A percentile compares a stretch with the other conserved stretches of the same genome.
phyloP scores from a whole-genome alignment of 2,329 filamentous ascomycete species.

The Aspergillus carbonarius region DNA sequence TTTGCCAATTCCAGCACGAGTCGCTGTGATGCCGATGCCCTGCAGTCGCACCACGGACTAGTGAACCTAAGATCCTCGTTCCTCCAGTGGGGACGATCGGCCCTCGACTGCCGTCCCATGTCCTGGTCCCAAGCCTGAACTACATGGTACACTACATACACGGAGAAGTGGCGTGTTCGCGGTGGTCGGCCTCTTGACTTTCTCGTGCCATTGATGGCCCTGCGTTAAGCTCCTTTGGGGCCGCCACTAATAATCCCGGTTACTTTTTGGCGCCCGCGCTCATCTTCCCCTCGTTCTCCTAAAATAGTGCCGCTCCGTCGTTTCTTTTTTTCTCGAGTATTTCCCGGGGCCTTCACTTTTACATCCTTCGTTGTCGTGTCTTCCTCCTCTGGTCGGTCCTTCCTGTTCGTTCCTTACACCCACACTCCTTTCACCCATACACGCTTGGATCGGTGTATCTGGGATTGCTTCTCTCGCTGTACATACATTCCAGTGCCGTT shows the following conservation, averaged over 20 bases:
- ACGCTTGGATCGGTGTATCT: conserved; percentile 3
- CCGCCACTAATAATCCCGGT: neutral
- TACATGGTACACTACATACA: conserved; percentile 10
- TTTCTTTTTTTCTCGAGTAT: conserved; percentile 8
- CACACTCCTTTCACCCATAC: conserved; percentile 3
- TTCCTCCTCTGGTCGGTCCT: neutral
- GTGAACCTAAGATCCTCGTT: conserved; percentile 24
- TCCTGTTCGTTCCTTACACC: conserved; percentile 1
- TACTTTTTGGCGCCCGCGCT: conserved; percentile 11
- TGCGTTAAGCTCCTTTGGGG: conserved; percentile 13
- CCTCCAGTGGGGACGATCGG: conserved; percentile 26
- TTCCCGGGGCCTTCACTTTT: conserved; percentile 1
- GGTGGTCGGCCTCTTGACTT: conserved; percentile 2
- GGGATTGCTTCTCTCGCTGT: neutral
- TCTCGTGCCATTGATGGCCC: conserved; percentile 9
- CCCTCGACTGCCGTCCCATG: conserved; percentile 24
- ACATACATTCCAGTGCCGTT: neutral
- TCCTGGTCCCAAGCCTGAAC: conserved; percentile 9
- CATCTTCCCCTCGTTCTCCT: conserved; percentile 14
- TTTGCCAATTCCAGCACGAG: conserved; percentile 11
- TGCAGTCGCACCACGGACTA: conserved; percentile 11
- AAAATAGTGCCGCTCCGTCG: conserved; percentile 18
- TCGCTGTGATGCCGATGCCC: conserved; percentile 16
- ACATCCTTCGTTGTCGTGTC: neutral
- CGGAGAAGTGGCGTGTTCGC: conserved; percentile 18